Conservation (phyloP, 2,329 filamentous ascomycete genomes). For the Botrytis byssoidea region DNA sequence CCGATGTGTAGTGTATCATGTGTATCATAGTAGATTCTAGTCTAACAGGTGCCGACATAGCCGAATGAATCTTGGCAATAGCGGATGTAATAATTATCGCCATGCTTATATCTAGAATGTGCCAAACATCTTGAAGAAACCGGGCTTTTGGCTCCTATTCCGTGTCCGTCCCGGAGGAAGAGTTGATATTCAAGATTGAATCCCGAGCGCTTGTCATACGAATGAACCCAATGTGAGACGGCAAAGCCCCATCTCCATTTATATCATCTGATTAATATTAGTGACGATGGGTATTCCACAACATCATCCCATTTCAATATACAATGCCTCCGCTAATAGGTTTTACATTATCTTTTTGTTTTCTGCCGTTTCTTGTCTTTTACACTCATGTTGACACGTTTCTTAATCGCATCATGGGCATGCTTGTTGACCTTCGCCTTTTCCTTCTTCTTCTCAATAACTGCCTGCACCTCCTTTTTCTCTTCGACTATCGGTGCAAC, state of each 20-base stretch:
- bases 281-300: neutral
- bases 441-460: conserved; percentile 41
- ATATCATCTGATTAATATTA: neutral
- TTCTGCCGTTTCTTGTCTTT: conserved; percentile 32
- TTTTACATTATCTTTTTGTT: conserved; percentile 22
- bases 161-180: neutral
- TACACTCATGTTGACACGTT: conserved; percentile 22
- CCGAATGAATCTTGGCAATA: neutral
- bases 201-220: neutral
- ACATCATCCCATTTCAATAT: neutral
- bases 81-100: neutral
- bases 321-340: neutral
- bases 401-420: conserved; percentile 21
- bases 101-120: neutral
- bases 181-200: neutral
- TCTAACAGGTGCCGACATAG: neutral
- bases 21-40: neutral
- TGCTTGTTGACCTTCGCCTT: conserved; percentile 20
- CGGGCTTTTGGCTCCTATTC: neutral
- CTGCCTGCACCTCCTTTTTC: conserved; percentile 40
- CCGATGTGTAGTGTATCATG: neutral
- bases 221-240: neutral
- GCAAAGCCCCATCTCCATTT: neutral
- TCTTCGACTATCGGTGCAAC: conserved; percentile 25
- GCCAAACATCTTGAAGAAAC: neutral